Evolutionary conservation across 352 stramenopile genomes (phyloP).

Genomic region (Ophiocytium majus): DNA sequence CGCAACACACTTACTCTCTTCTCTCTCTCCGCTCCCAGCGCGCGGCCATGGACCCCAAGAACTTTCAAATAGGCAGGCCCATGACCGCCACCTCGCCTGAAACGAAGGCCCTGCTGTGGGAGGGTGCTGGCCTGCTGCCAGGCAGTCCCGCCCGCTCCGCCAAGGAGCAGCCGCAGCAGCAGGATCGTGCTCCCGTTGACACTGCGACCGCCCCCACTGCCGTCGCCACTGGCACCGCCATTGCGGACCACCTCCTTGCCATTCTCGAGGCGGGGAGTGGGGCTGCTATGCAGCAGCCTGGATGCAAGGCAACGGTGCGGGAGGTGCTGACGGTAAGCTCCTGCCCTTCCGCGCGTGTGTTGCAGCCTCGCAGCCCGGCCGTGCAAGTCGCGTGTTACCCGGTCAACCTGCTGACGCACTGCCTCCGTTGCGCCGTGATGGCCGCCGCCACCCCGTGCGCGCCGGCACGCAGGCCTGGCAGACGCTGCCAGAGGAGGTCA

Average conservation of each 20-base stretch:
- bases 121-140: neutral
- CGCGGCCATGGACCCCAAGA: neutral
- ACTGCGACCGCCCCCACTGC: neutral
- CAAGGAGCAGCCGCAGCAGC: neutral
- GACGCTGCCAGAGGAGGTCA: slow-evolving; percentile 34
- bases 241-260: neutral
- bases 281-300: neutral
- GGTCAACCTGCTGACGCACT: neutral
- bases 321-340: neutral
- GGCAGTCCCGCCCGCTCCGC: too few species aligned
- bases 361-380: too few species aligned
- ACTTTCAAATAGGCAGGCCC: neutral
- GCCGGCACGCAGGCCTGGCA: slow-evolving; percentile 25
- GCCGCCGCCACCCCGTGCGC: neutral
- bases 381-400: neutral
- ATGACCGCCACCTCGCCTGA: neutral
- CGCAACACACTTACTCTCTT: neutral
- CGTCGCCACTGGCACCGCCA: neutral
- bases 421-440: neutral
- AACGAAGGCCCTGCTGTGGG: neutral
- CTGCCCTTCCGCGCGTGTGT: too few species aligned
- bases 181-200: neutral
- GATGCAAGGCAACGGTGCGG: neutral
- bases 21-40: neutral
- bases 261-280: neutral